These are phyloP conservation scores for Cercospora sp. DNA, from an alignment of 2,329 filamentous ascomycete species.

Conservation along the genomic window DNA sequence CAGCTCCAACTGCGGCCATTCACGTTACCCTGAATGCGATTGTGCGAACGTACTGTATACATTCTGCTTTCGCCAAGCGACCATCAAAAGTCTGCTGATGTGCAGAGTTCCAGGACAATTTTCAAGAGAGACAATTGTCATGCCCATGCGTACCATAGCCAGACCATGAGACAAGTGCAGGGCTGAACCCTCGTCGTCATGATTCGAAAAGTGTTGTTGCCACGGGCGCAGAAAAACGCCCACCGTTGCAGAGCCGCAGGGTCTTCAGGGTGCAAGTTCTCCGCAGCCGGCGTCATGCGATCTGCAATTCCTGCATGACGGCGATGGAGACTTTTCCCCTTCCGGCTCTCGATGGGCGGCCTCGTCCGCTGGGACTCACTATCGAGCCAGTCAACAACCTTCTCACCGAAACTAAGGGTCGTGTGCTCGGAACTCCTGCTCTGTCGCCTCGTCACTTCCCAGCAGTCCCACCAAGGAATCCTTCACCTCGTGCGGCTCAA, in stretches of 20 bases:
- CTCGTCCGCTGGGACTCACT: not conserved
- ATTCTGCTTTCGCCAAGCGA: not conserved
- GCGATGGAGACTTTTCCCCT: not conserved
- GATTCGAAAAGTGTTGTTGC: not conserved
- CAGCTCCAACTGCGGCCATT: constrained; percentile 2
- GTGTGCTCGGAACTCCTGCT: constrained; percentile 1
- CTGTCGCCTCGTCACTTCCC: constrained; percentile 12
- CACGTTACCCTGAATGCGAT: not conserved
- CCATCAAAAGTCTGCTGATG: not conserved
- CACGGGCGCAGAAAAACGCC: not conserved
- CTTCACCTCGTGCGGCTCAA: constrained; percentile 4
- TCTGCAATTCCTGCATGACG: constrained; percentile 9
- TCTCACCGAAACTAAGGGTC: not conserved
- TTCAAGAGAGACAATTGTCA: not conserved
- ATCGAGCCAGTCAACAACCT: constrained; percentile 15
- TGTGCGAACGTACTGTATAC: not conserved
- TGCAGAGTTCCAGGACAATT: not conserved
- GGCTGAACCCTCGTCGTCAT: constrained; percentile 3
- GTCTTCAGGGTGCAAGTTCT: constrained; percentile 12
- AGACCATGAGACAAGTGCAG: not conserved
- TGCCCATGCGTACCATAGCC: not conserved
- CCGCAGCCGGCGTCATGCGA: constrained; percentile 19
- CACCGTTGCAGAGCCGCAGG: constrained; percentile 16
- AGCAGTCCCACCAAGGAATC: constrained; percentile 1
- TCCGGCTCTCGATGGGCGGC: constrained; percentile 3